These are phyloP conservation scores for Tricholoma flavovirens DNA, from an alignment of 768 basidiomycete species.

Conservation along the genomic window DNA sequence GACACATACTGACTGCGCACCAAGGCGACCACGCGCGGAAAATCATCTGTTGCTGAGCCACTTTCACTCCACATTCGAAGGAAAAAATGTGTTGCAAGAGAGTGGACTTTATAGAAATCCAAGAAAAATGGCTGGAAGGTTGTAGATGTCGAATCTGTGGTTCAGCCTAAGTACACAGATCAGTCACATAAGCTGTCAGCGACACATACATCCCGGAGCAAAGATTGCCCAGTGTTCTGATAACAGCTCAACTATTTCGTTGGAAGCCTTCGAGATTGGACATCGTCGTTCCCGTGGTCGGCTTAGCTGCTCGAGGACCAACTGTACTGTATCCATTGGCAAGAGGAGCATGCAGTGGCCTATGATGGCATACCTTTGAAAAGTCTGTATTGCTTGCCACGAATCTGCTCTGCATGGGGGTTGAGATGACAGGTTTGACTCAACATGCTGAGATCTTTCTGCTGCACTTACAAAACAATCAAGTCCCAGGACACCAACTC, in stretches of 20 bases:
- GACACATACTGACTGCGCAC: constrained; percentile 77
- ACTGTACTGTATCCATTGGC: constrained; percentile 32
- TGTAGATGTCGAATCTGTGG: constrained; percentile 68
- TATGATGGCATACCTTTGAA: constrained; percentile 48
- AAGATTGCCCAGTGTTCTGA: constrained; percentile 84
- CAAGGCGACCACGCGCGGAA: constrained; percentile 69
- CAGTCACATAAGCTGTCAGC: background rate
- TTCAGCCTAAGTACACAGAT: constrained; percentile 2
- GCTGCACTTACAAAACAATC: constrained; percentile 64
- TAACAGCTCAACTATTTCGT: constrained; percentile 78
- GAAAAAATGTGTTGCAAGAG: constrained; percentile 79
- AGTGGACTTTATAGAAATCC: constrained; percentile 76
- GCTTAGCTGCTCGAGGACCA: constrained; percentile 75
- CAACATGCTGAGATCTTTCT: background rate
- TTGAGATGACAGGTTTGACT: background rate
- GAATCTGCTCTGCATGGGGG: constrained; percentile 52
- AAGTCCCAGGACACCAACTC: constrained; percentile 75
- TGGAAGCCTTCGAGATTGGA: constrained; percentile 78
- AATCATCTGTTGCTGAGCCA: constrained; percentile 70
- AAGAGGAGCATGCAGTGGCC: background rate
- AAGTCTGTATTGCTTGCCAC: constrained; percentile 71
- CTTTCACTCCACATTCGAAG: constrained; percentile 92
- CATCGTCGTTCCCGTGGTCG: constrained; percentile 70
- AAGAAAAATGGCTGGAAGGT: constrained; percentile 85
- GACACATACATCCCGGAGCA: constrained; percentile 70